These are phyloP conservation scores for Pelargonium australe DNA, from an alignment of 441 rosid species.

Conservation along the genomic window DNA sequence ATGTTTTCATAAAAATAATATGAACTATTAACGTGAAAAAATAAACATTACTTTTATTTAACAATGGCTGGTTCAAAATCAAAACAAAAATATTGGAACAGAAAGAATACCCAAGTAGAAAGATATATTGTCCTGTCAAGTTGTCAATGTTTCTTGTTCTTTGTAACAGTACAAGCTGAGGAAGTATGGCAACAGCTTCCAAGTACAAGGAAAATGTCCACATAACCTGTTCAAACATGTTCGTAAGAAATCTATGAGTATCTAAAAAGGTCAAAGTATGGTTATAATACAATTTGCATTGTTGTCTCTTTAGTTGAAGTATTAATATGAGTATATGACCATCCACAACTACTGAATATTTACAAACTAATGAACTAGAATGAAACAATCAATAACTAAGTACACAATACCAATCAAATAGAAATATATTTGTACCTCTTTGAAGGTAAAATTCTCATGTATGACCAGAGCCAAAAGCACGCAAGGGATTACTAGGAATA, in stretches of 20 bases:
- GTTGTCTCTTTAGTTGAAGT: neutral
- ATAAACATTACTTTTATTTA: neutral
- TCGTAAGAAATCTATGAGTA: neutral
- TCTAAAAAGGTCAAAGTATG: neutral
- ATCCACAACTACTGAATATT: neutral
- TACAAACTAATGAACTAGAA: neutral
- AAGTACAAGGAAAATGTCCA: conserved; percentile 55
- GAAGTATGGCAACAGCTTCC: conserved; percentile 65
- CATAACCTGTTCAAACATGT: conserved; percentile 36
- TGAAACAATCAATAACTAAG: neutral
- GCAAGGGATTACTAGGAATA: conserved; percentile 47
- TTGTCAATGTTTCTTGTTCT: conserved; percentile 63
- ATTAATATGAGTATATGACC: neutral
- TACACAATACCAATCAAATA: neutral
- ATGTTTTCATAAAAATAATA: neutral
- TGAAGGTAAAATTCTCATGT: conserved; percentile 41
- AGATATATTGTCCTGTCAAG: conserved; percentile 60
- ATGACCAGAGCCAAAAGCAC: conserved; percentile 45
- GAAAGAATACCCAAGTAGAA: conserved; percentile 55
- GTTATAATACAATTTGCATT: neutral
- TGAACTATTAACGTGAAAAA: neutral
- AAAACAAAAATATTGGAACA: neutral
- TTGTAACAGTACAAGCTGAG: conserved; percentile 58
- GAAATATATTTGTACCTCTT: conserved; percentile 34
- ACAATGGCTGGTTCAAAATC: neutral